Evolutionary conservation across 2,329 filamentous ascomycete genomes (phyloP).

Genomic region (Samsoniella hepiali): DNA sequence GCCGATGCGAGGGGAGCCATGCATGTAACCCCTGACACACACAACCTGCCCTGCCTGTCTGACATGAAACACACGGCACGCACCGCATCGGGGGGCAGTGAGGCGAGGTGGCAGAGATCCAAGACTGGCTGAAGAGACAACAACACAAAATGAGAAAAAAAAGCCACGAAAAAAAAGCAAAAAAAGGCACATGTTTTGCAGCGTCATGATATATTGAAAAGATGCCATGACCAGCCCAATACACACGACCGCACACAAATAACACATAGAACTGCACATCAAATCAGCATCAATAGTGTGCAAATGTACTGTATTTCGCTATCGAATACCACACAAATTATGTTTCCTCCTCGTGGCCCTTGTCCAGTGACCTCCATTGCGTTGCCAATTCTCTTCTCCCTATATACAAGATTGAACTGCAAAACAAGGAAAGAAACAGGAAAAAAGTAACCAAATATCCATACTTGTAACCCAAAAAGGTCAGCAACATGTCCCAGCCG

Average conservation of each 20-base stretch:
- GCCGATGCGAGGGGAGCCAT: too few relatives aligned
- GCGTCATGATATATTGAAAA: too few relatives aligned
- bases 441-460: not conserved
- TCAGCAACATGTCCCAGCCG: constrained; percentile 3
- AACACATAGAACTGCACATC: not conserved
- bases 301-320: constrained; percentile 19
- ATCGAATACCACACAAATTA: constrained; percentile 15
- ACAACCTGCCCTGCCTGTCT: too few relatives aligned
- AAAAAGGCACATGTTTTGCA: too few relatives aligned
- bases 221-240: too few relatives aligned
- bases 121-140: too few relatives aligned
- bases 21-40: too few relatives aligned
- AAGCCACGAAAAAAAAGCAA: too few relatives aligned
- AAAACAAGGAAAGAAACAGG: not conserved
- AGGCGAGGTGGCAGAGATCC: too few relatives aligned
- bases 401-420: constrained; percentile 8
- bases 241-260: not conserved
- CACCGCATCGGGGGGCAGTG: too few relatives aligned
- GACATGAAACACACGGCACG: too few relatives aligned
- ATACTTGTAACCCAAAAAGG: constrained; percentile 1
- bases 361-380: not conserved
- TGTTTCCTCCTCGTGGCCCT: constrained; percentile 5
- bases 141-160: too few relatives aligned
- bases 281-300: not conserved
- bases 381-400: not conserved